Percentiles rank a stretch among this genome's conserved stretches.
phyloP scores from a whole-genome alignment of 2,329 filamentous ascomycete species.

The Mycosphaerelloides madeirae region DNA sequence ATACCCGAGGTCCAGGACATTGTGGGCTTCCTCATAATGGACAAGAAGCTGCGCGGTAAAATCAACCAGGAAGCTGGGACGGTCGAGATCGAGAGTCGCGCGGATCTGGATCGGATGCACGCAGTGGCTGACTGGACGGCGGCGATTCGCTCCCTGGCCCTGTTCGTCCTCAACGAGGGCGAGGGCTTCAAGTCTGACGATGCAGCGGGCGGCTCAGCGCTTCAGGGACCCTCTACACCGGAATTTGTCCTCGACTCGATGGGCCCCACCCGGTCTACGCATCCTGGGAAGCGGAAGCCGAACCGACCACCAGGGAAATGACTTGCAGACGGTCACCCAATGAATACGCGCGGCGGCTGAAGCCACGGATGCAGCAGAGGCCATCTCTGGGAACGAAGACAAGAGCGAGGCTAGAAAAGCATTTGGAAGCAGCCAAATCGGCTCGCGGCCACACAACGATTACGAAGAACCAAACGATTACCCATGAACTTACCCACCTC shows the following conservation, averaged over 20 bases:
- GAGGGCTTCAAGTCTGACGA: constrained; percentile 62
- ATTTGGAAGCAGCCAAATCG: constrained; percentile 13
- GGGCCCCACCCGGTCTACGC: constrained; percentile 11
- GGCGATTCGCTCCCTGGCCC: constrained; percentile 65
- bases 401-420: constrained; percentile 6
- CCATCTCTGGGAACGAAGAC: not conserved
- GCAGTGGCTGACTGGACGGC: constrained; percentile 69
- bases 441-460: not conserved
- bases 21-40: constrained; percentile 86
- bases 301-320: constrained; percentile 27
- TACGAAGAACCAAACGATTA: no score
- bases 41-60: constrained; percentile 78
- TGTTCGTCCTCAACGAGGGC: constrained; percentile 68
- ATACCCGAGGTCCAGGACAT: constrained; percentile 89
- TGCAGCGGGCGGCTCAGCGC: constrained; percentile 5
- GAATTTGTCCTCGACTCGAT: constrained; percentile 8
- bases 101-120: constrained; percentile 67
- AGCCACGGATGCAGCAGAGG: not conserved
- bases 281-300: constrained; percentile 29
- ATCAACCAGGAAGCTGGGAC: constrained; percentile 85
- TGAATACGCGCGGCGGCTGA: no score
- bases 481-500: no score
- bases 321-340: constrained; percentile 16
- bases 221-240: constrained; percentile 2
- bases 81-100: constrained; percentile 71